Conservation (phyloP, 495 filamentous ascomycete genomes). For the Talaromyces adpressus region DNA sequence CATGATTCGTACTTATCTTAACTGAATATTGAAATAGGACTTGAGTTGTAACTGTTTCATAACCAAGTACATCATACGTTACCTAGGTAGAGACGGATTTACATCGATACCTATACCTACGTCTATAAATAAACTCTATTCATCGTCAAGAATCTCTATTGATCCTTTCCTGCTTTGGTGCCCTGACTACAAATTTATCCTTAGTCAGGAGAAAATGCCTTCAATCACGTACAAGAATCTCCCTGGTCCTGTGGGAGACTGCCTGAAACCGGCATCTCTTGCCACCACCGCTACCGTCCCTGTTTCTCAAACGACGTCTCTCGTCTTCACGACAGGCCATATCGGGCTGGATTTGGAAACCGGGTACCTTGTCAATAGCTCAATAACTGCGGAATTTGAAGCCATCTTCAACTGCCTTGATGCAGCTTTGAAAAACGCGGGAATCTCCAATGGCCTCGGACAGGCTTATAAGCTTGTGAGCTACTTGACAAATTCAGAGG, state of each 20-base stretch:
- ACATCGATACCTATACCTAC: not conserved
- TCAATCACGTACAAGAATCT: conserved; percentile 10
- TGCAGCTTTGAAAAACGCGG: conserved; percentile 9
- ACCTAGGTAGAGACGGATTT: not conserved
- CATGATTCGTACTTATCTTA: not conserved
- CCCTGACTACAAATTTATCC: not conserved
- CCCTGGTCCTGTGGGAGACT: conserved; percentile 10
- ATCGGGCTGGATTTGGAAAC: conserved; percentile 7
- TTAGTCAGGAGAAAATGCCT: conserved; percentile 1
- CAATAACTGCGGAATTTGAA: conserved; percentile 4
- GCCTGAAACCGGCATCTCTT: conserved; percentile 10
- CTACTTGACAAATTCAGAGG: conserved; percentile 2
- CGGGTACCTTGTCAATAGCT: not conserved
- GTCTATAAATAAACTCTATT: not conserved
- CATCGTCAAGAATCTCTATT: not conserved
- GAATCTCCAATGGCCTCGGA: not conserved
- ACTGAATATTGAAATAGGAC: not conserved
- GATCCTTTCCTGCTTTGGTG: not conserved
- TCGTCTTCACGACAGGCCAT: conserved; percentile 8
- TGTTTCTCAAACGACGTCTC: conserved; percentile 1
- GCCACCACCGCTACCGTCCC: conserved; percentile 9
- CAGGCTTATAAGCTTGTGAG: conserved; percentile 1
- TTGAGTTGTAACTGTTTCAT: not conserved
- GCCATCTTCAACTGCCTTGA: conserved; percentile 11
- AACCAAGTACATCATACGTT: not conserved